phyloP scores from a whole-genome alignment of 2,329 filamentous ascomycete genomes.

The Hypoxylon rubiginosum region DNA sequence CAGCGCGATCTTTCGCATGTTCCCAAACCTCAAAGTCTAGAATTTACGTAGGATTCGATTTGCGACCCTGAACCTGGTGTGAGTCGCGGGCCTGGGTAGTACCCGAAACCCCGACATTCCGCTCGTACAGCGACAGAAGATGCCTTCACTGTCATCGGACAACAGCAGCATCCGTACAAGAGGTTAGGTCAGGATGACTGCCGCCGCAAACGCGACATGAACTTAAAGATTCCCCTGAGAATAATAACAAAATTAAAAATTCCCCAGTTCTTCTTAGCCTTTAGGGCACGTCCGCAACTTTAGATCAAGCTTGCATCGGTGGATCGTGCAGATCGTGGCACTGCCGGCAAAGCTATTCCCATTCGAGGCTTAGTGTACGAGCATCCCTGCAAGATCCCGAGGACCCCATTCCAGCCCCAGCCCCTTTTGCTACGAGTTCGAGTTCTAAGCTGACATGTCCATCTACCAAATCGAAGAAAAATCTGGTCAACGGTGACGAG shows the following conservation, averaged over 20 bases:
- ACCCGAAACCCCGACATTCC: background rate
- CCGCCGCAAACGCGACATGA: background rate
- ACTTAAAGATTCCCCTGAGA: no score
- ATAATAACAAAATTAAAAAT: background rate
- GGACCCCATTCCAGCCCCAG: background rate
- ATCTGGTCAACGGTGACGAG: no score
- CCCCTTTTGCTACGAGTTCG: background rate
- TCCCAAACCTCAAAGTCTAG: background rate
- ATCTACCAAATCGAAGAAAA: no score
- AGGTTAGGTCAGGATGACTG: background rate
- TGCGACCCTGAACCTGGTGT: background rate
- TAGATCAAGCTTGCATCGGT: background rate
- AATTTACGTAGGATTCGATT: background rate
- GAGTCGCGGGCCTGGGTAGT: background rate
- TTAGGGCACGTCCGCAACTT: no score
- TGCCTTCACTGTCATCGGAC: background rate
- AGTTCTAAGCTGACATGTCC: no score
- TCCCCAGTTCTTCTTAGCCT: no score
- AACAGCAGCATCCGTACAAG: background rate
- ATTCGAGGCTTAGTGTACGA: conserved; percentile 36
- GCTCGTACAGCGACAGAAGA: background rate
- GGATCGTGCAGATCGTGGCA: no score
- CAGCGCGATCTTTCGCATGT: background rate
- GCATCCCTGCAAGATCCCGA: conserved; percentile 24
- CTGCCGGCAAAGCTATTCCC: conserved; percentile 9